A percentile compares a stretch with the other conserved stretches of the same genome.
These are phyloP conservation scores for Colletotrichum lupini DNA, from an alignment of 2,329 filamentous ascomycete genomes.

Conservation along the genomic window DNA sequence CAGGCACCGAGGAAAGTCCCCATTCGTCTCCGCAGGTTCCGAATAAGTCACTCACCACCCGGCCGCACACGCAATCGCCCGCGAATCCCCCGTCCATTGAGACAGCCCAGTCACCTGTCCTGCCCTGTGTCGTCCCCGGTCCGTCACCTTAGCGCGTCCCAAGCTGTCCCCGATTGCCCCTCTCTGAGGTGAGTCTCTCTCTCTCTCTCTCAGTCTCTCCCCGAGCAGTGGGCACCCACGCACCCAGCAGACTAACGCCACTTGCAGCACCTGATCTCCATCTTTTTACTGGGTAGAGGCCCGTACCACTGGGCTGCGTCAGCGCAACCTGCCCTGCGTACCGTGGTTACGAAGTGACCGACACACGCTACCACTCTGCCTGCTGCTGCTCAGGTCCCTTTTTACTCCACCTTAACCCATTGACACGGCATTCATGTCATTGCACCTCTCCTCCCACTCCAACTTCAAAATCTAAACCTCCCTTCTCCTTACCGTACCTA, in stretches of 20 bases:
- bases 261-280: conserved; percentile 21
- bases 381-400: conserved; percentile 19
- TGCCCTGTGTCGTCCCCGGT: neutral
- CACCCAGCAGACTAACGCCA: conserved; percentile 19
- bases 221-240: neutral
- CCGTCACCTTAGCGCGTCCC: neutral
- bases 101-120: conserved; percentile 23
- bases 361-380: neutral
- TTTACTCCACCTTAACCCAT: conserved; percentile 21
- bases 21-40: conserved; percentile 28
- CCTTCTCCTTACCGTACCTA: neutral
- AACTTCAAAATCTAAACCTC: neutral
- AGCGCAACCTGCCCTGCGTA: conserved; percentile 15
- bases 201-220: too few species aligned
- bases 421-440: conserved; percentile 27
- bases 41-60: conserved; percentile 11
- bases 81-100: neutral
- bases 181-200: neutral
- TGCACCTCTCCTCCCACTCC: conserved; percentile 22
- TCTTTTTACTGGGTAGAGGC: conserved; percentile 15
- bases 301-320: neutral
- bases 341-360: neutral
- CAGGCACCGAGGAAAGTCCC: neutral
- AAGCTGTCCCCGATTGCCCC: neutral
- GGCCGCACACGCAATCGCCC: neutral